These are phyloP conservation scores for Sisymbrium altissimum DNA, from an alignment of 345 rosid genomes.

Conservation along the genomic window DNA sequence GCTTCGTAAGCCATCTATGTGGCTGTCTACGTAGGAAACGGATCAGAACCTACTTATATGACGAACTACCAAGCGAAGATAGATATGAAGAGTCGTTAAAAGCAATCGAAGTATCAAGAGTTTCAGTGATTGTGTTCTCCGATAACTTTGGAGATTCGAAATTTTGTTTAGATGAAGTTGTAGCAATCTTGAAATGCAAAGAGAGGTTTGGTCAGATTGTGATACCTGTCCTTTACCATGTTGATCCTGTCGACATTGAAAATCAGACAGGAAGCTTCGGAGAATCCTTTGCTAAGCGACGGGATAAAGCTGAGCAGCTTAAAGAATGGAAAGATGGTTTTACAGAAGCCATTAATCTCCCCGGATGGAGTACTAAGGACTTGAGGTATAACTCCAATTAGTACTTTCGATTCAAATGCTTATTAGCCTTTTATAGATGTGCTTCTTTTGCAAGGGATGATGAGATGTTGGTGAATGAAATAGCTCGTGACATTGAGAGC, in stretches of 20 bases:
- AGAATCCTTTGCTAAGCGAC: conserved; percentile 15
- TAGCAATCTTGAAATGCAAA: conserved; percentile 27
- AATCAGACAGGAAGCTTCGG: conserved; percentile 34
- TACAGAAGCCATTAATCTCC: conserved; percentile 19
- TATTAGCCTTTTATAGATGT: neutral
- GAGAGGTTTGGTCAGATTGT: conserved; percentile 29
- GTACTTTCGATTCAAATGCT: neutral
- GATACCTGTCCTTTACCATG: conserved; percentile 34
- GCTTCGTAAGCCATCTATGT: conserved; percentile 30
- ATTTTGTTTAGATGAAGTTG: conserved; percentile 35
- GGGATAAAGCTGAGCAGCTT: conserved; percentile 8
- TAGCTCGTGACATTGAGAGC: conserved; percentile 16
- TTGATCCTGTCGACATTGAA: conserved; percentile 28
- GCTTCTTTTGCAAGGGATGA: conserved; percentile 7
- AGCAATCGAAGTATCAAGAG: conserved; percentile 5
- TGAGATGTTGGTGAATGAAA: conserved; percentile 23
- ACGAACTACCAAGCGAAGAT: conserved; percentile 15
- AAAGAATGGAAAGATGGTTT: conserved; percentile 9
- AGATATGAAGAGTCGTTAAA: conserved; percentile 12
- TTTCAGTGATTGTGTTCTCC: conserved; percentile 31
- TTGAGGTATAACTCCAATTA: conserved; percentile 11
- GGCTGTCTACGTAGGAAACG: conserved; percentile 27
- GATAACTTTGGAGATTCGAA: conserved; percentile 26
- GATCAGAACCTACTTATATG: conserved; percentile 19
- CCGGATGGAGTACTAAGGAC: conserved; percentile 3